Evolutionary conservation across 768 basidiomycete genomes (phyloP).

Genomic region (Lenzites betulinus): DNA sequence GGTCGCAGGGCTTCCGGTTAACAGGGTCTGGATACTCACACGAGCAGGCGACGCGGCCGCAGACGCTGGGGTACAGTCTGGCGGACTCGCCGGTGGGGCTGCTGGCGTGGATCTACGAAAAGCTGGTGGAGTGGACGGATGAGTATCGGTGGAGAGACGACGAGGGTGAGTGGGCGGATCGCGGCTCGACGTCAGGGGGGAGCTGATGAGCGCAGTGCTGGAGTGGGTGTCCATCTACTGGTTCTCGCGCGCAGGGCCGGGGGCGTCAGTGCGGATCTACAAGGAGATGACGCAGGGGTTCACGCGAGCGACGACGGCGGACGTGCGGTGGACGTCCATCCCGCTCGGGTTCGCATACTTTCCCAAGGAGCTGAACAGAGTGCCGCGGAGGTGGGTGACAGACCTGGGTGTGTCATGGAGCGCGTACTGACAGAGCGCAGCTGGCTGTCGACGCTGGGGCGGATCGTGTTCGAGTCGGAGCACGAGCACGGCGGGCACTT

Average conservation of each 20-base stretch:
- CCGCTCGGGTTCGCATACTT: constrained; percentile 34
- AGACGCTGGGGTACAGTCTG: constrained; percentile 50
- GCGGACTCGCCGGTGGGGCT: constrained; percentile 60
- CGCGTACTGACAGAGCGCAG: constrained; percentile 5
- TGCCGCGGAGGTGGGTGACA: constrained; percentile 16
- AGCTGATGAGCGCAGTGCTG: constrained; percentile 28
- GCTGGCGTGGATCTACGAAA: constrained; percentile 42
- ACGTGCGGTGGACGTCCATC: constrained; percentile 17
- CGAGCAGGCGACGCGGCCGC: constrained; percentile 38
- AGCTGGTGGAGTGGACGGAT: constrained; percentile 24
- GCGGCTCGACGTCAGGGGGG: too few species aligned
- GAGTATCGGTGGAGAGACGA: too few species aligned
- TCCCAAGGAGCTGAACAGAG: constrained; percentile 28
- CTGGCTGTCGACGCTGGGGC: constrained; percentile 27
- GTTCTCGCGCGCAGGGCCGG: constrained; percentile 36
- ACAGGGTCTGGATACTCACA: constrained; percentile 36
- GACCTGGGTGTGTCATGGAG: too few species aligned
- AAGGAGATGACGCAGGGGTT: constrained; percentile 25
- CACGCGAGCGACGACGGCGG: neutral
- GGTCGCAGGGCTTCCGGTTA: constrained; percentile 26
- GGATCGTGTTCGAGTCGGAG: constrained; percentile 25
- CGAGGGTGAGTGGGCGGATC: too few species aligned
- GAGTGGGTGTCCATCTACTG: constrained; percentile 39
- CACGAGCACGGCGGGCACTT: constrained; percentile 32
- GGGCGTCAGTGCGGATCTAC: constrained; percentile 34